Percentiles rank a stretch among this genome's conserved stretches.
Conservation (phyloP, 768 basidiomycete species). For the Mycena vitilis region DNA sequence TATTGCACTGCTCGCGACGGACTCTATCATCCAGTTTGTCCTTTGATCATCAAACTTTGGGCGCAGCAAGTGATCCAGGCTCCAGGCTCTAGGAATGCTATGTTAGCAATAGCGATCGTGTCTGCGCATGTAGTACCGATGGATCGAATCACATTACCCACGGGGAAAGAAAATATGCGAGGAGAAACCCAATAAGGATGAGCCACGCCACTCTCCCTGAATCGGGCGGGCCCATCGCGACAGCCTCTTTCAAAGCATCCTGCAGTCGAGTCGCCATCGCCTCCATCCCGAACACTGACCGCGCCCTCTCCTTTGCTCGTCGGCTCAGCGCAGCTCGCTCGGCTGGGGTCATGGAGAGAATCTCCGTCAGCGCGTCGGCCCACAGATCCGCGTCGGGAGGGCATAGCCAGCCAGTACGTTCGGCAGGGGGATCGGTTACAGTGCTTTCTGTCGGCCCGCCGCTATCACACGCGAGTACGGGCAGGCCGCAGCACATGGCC, state of each 20-base stretch:
- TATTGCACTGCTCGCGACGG: conserved; percentile 9
- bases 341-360: conserved; percentile 57
- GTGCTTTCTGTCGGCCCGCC: conserved; percentile 95
- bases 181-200: conserved; percentile 25
- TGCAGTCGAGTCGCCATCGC: conserved; percentile 77
- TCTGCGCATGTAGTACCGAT: too few relatives aligned
- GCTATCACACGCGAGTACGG: conserved; percentile 87
- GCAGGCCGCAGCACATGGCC: conserved; percentile 91
- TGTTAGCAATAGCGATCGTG: too few relatives aligned
- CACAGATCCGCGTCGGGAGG: conserved; percentile 72
- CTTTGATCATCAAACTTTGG: neutral
- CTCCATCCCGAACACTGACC: conserved; percentile 77
- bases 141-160: conserved; percentile 11
- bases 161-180: conserved; percentile 27
- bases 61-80: neutral
- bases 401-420: conserved; percentile 84
- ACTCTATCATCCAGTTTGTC: conserved; percentile 10
- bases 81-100: neutral
- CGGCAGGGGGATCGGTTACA: conserved; percentile 46
- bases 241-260: conserved; percentile 63
- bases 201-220: conserved; percentile 32
- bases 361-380: conserved; percentile 74
- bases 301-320: conserved; percentile 72
- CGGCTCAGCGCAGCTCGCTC: conserved; percentile 62
- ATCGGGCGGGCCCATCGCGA: conserved; percentile 59